These are phyloP conservation scores for Phytophthora podocarpi DNA, from an alignment of 352 stramenopile species.

Conservation along the genomic window DNA sequence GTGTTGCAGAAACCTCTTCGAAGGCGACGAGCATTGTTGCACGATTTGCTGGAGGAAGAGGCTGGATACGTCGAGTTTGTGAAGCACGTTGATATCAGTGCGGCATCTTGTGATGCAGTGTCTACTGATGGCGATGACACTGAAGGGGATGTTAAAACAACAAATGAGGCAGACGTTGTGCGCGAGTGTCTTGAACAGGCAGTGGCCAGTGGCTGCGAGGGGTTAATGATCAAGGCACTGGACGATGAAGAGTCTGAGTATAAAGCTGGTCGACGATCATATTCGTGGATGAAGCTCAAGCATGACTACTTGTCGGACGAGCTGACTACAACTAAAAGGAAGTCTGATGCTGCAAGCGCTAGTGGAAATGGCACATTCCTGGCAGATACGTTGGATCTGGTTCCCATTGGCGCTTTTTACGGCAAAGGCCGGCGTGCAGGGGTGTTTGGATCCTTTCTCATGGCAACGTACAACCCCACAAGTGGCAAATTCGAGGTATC, in stretches of 20 bases:
- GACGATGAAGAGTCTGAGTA: conserved; percentile 58
- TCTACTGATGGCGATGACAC: not conserved
- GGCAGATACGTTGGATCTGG: conserved; percentile 95
- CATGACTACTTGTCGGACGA: conserved; percentile 72
- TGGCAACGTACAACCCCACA: conserved; percentile 96
- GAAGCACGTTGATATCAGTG: conserved; percentile 50
- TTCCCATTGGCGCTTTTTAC: conserved; percentile 98
- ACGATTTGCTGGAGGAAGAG: conserved; percentile 35
- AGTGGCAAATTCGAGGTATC: conserved; percentile 94
- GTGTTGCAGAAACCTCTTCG: conserved; percentile 40
- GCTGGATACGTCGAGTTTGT: conserved; percentile 70
- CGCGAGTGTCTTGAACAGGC: conserved; percentile 50
- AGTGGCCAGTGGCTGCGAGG: conserved; percentile 72
- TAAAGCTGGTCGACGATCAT: conserved; percentile 69
- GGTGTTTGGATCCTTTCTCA: conserved; percentile 97
- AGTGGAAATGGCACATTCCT: conserved; percentile 62
- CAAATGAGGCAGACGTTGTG: conserved; percentile 19
- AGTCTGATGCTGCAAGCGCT: not conserved
- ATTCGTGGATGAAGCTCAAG: conserved; percentile 89
- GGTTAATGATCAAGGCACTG: conserved; percentile 80
- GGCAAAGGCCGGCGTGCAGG: conserved; percentile 95
- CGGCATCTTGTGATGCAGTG: conserved; percentile 10
- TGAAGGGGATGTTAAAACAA: not conserved
- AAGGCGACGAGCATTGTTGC: conserved; percentile 51
- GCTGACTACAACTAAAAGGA: not conserved